Evolutionary conservation across 1,139 yeast species (phyloP), one percentile per base, ranked within the genome.

Genomic region (Zygoascus meyerae): DNA sequence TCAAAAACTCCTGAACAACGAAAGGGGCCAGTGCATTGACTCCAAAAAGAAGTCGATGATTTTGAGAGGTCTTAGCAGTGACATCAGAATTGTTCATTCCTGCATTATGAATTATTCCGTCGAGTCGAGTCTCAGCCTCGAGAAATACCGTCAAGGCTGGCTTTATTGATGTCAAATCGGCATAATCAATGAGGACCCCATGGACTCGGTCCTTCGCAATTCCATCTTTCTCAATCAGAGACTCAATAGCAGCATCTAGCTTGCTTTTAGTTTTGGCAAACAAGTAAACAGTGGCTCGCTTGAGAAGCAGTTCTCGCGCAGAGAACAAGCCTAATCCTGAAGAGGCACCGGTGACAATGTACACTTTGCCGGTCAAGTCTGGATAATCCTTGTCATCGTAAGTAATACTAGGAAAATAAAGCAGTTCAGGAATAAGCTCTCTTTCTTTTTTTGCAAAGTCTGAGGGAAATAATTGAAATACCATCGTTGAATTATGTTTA

Each of bases 21-120:
- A 70, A 77, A 18, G 78, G 77, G 1, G 77, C 83, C 46, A 78
- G 51, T 9, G 64, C 73, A 54, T 79, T 78, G 32, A 74, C 69
- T 6, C 80, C 81, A 44, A 75, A 64, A 55, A 74, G 77, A 35
- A 65, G 57, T 48, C 78, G 81, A 50, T 66, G 68, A n/a, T 76
- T 78, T 57, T 75, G 79, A 15, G 54, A 58, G 2, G 78, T 68
- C 11, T 56, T 54, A 2, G 69, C 55, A 2, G 67, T 69, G 14
- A 50, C 52, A 9, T 70, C 69, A 2, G 75, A 73, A 8, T 60
- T 57, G 77, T 75, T 74, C 8, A 77, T 70, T 36, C 82, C 80
- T 1, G 70, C 68, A 44, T 65, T 65, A 53, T 65, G 67, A 21
- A 64, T 44, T 28, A 66, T 51, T 31, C 67, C 64, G 46, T 66